These are phyloP conservation scores for Fusarium pseudograminearum DNA, from an alignment of 2,329 filamentous ascomycete genomes.

Conservation along the genomic window DNA sequence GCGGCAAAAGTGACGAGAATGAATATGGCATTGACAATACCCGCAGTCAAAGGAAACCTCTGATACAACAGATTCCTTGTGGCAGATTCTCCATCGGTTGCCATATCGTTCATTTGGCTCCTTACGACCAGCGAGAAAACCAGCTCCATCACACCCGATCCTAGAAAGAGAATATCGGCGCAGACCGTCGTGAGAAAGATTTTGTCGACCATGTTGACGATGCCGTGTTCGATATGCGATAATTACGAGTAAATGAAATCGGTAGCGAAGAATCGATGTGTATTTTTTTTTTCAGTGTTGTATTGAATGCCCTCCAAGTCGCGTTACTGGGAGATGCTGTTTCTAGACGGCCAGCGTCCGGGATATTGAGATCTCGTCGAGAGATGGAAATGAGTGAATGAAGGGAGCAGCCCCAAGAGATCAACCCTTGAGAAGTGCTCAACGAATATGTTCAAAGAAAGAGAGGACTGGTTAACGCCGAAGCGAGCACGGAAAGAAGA, in stretches of 20 bases:
- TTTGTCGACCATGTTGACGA: slow-evolving; percentile 64
- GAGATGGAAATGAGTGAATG: slow-evolving; percentile 38
- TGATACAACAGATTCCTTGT: slow-evolving; percentile 66
- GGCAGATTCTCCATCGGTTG: slow-evolving; percentile 61
- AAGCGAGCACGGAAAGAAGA: slow-evolving; percentile 30
- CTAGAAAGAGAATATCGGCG: slow-evolving; percentile 64
- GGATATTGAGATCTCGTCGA: slow-evolving; percentile 39
- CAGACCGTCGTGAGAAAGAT: slow-evolving; percentile 63
- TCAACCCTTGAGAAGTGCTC: slow-evolving; percentile 28
- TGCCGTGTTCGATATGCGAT: not conserved
- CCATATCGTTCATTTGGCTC: slow-evolving; percentile 58
- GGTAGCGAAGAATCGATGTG: slow-evolving; percentile 1
- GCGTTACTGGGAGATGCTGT: slow-evolving; percentile 13
- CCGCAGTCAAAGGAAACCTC: slow-evolving; percentile 70
- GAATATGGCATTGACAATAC: slow-evolving; percentile 77
- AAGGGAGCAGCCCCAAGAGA: slow-evolving; percentile 27
- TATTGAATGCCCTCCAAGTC: slow-evolving; percentile 11
- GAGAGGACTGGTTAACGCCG: slow-evolving; percentile 19
- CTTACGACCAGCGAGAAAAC: slow-evolving; percentile 67
- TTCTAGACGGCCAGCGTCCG: slow-evolving; percentile 46
- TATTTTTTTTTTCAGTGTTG: not conserved
- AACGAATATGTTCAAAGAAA: slow-evolving; percentile 23
- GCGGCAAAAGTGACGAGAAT: slow-evolving; percentile 77
- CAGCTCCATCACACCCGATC: slow-evolving; percentile 66
- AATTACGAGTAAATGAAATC: slow-evolving; percentile 4